phyloP scores from a whole-genome alignment of 2,329 filamentous ascomycete genomes.

The Beauveria brongniartii region DNA sequence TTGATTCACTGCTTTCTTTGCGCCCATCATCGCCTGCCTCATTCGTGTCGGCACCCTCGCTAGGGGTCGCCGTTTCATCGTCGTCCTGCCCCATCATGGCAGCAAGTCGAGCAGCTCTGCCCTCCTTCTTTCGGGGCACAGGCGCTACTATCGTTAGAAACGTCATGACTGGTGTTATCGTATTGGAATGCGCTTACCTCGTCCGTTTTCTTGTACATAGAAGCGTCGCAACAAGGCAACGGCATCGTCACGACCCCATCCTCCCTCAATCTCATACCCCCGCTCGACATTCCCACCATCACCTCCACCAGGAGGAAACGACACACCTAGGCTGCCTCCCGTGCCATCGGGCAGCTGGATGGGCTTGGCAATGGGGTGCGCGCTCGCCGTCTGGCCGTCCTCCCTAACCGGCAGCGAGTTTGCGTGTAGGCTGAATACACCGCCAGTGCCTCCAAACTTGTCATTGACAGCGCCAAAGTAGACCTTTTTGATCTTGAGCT shows the following conservation, averaged over 20 bases:
- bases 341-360: slow-evolving; percentile 29
- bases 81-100: slow-evolving; percentile 40
- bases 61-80: slow-evolving; percentile 3
- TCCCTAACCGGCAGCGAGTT: slow-evolving; percentile 39
- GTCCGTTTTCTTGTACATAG: slow-evolving; percentile 95
- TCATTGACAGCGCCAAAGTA: slow-evolving; percentile 96
- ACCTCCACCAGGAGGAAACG: slow-evolving; percentile 31
- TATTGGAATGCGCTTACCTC: slow-evolving; percentile 47
- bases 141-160: slow-evolving; percentile 30
- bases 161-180: not conserved
- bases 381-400: slow-evolving; percentile 31
- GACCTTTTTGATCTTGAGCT: slow-evolving; percentile 79
- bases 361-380: slow-evolving; percentile 29
- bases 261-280: slow-evolving; percentile 76
- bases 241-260: slow-evolving; percentile 83
- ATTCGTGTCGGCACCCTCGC: slow-evolving; percentile 1
- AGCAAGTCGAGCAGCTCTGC: slow-evolving; percentile 43
- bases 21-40: not conserved
- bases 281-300: slow-evolving; percentile 65
- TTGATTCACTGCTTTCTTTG: slow-evolving; percentile 4
- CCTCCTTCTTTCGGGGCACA: slow-evolving; percentile 47
- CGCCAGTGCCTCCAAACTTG: slow-evolving; percentile 91
- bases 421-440: slow-evolving; percentile 78
- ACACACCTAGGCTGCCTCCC: slow-evolving; percentile 27
- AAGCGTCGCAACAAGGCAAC: slow-evolving; percentile 88